A percentile compares a stretch with the other conserved stretches of the same genome.
Evolutionary conservation across 306 rosid species (phyloP).

Genomic region (Fagus sylvatica): DNA sequence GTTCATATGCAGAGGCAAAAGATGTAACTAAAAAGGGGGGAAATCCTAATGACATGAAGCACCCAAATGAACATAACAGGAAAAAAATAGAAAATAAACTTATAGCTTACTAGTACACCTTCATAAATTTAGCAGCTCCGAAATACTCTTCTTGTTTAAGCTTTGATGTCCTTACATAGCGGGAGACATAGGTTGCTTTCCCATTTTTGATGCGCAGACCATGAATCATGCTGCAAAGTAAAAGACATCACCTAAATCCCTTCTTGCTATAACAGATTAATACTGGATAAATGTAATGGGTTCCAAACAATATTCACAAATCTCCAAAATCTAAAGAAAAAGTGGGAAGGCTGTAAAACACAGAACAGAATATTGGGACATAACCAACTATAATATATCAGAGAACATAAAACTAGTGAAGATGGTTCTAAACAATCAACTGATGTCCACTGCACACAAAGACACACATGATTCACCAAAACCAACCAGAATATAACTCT

Average conservation of each 20-base stretch:
- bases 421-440: background rate
- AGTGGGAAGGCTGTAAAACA: slow-evolving; percentile 5
- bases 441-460: background rate
- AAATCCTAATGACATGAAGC: background rate
- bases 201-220: slow-evolving; percentile 96
- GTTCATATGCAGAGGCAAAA: background rate
- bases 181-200: slow-evolving; percentile 85
- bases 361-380: background rate
- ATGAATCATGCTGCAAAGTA: slow-evolving; percentile 81
- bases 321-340: background rate
- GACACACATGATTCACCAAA: background rate
- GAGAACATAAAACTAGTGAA: background rate
- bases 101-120: slow-evolving; percentile 40
- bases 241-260: slow-evolving; percentile 18
- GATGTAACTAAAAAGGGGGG: slow-evolving; percentile 1
- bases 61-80: background rate
- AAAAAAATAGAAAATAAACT: background rate
- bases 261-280: slow-evolving; percentile 9
- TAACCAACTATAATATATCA: background rate
- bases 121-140: slow-evolving; percentile 85
- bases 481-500: too few relatives aligned
- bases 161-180: slow-evolving; percentile 77
- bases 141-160: slow-evolving; percentile 89
- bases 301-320: background rate
- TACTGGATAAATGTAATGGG: background rate